phyloP scores from a whole-genome alignment of 345 rosid genomes.

The Euphorbia lathyris region DNA sequence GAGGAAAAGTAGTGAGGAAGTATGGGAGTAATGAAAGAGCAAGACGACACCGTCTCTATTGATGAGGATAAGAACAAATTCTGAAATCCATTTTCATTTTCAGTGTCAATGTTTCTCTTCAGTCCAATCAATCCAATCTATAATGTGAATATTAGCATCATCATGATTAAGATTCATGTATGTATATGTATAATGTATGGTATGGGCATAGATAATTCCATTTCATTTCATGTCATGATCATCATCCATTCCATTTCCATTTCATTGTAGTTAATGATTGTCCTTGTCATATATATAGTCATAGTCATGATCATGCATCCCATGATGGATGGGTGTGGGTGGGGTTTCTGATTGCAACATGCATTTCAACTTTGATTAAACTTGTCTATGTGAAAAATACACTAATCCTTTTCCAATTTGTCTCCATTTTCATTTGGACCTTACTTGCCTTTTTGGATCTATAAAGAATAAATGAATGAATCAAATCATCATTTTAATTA shows the following conservation, averaged over 20 bases:
- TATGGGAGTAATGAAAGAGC: constrained; percentile 17
- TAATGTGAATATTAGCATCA: not conserved
- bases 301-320: constrained; percentile 1
- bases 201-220: too few relatives aligned
- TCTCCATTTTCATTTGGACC: constrained; percentile 5
- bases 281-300: too few relatives aligned
- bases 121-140: constrained; percentile 19
- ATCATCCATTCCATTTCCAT: constrained; percentile 1
- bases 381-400: constrained; percentile 10
- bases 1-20: constrained; percentile 26
- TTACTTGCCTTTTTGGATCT: constrained; percentile 11
- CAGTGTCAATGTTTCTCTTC: constrained; percentile 11
- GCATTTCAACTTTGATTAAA: constrained; percentile 10
- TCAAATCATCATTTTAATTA: not conserved
- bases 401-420: not conserved
- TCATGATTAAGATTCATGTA: not conserved
- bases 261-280: not conserved
- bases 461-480: too few relatives aligned
- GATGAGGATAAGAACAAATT: constrained; percentile 27
- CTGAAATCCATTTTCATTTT: constrained; percentile 10
- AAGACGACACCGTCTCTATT: not conserved
- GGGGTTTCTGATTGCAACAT: constrained; percentile 1
- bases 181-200: too few relatives aligned
- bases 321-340: constrained; percentile 1
- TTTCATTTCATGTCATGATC: not conserved